Percentiles rank a stretch among this genome's conserved stretches.
Evolutionary conservation across 495 filamentous ascomycete genomes (phyloP).

Genomic region (Talaromyces proteolyticus): DNA sequence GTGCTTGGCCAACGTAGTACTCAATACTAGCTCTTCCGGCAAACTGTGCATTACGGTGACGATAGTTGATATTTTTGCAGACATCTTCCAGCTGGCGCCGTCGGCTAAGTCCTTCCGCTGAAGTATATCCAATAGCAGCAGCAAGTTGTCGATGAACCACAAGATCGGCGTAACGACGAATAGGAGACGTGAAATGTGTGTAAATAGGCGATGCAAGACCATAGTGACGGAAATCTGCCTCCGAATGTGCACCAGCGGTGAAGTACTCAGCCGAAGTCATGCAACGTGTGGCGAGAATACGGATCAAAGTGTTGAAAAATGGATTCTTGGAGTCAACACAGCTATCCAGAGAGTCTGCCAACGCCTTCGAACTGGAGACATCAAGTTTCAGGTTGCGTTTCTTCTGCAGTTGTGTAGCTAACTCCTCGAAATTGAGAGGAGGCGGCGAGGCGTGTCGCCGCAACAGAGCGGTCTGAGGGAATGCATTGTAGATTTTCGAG

Average conservation of each 20-base stretch:
- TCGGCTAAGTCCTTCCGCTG: conserved; percentile 70
- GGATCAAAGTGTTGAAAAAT: conserved; percentile 97
- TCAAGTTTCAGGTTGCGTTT: conserved; percentile 73
- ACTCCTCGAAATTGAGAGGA: conserved; percentile 91
- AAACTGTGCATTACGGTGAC: conserved; percentile 93
- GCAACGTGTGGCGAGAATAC: conserved; percentile 95
- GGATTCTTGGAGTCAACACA: conserved; percentile 80
- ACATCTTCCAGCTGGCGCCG: conserved; percentile 77
- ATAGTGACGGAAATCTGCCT: conserved; percentile 94
- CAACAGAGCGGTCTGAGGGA: conserved; percentile 91
- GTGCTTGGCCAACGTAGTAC: conserved; percentile 94
- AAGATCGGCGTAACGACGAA: conserved; percentile 93
- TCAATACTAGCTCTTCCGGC: conserved; percentile 89
- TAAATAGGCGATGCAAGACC: conserved; percentile 94
- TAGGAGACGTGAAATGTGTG: conserved; percentile 97
- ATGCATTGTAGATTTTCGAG: conserved; percentile 76
- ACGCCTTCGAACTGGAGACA: conserved; percentile 78
- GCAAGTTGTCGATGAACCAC: conserved; percentile 91
- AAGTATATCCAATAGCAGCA: conserved; percentile 81
- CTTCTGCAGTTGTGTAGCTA: conserved; percentile 80
- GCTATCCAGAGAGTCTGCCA: conserved; percentile 83
- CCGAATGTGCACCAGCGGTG: conserved; percentile 83
- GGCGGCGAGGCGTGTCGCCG: conserved; percentile 89
- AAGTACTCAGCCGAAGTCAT: conserved; percentile 99
- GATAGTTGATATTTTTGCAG: conserved; percentile 96